Evolutionary conservation across 2,329 filamentous ascomycete species (phyloP).

Genomic region (Tolypocladium ophioglossoides): DNA sequence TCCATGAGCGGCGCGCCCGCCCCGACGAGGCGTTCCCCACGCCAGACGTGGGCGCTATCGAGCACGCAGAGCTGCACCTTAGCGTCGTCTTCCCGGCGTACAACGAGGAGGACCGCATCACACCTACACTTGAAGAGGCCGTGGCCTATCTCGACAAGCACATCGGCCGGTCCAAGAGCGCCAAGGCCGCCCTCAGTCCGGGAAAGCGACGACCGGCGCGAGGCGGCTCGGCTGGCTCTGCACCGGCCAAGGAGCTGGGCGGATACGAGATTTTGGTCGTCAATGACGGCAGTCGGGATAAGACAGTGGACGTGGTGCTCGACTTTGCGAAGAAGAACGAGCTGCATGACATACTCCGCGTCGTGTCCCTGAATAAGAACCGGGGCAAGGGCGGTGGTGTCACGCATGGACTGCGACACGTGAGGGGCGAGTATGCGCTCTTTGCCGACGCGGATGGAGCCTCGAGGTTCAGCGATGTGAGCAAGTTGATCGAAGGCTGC

Average conservation of each 20-base stretch:
- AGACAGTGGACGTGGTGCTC: constrained; percentile 69
- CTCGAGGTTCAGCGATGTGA: constrained; percentile 73
- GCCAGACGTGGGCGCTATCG: constrained; percentile 48
- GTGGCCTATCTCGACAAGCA: constrained; percentile 72
- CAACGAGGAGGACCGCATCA: constrained; percentile 80
- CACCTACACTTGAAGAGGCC: constrained; percentile 81
- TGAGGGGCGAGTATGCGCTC: constrained; percentile 75
- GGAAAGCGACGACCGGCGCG: constrained; percentile 23
- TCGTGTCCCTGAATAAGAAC: constrained; percentile 71
- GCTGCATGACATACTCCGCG: constrained; percentile 68
- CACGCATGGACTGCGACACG: constrained; percentile 89
- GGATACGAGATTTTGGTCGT: constrained; percentile 93
- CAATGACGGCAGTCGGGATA: constrained; percentile 79
- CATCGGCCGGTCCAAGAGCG: constrained; percentile 46
- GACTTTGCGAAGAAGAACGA: constrained; percentile 66
- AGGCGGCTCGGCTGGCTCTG: constrained; percentile 2
- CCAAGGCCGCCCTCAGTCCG: constrained; percentile 12
- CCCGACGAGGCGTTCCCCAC: constrained; percentile 27
- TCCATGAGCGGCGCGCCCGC: constrained; percentile 28
- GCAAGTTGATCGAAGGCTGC: constrained; percentile 70
- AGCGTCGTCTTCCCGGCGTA: constrained; percentile 91
- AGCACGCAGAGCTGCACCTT: constrained; percentile 71
- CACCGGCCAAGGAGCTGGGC: constrained; percentile 11
- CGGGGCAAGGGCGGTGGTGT: constrained; percentile 92
- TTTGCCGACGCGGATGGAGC: constrained; percentile 97